phyloP scores from a whole-genome alignment of 2,329 filamentous ascomycete species.

The Pseudocercospora vitis region DNA sequence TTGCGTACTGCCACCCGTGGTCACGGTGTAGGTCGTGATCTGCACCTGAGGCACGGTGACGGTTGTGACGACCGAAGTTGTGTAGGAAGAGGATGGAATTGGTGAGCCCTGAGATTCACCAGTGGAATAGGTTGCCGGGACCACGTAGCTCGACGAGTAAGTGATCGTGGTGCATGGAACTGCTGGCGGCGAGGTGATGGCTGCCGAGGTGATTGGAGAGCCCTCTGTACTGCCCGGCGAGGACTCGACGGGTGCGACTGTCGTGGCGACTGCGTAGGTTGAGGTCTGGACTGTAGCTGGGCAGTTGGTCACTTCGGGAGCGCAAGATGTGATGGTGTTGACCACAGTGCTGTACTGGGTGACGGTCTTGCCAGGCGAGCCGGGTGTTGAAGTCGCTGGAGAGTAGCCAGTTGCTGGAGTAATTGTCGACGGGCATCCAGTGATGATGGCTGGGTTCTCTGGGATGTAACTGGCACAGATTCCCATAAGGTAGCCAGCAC shows the following conservation, averaged over 20 bases:
- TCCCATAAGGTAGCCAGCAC: conserved; percentile 82
- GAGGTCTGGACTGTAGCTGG: conserved; percentile 29
- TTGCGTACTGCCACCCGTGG: conserved; percentile 17
- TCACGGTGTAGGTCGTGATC: conserved; percentile 27
- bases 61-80: conserved; percentile 40
- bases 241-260: conserved; percentile 15
- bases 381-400: conserved; percentile 17
- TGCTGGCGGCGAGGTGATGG: conserved; percentile 23
- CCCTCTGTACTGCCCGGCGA: conserved; percentile 16
- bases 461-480: conserved; percentile 77
- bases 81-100: conserved; percentile 36
- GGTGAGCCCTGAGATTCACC: conserved; percentile 36
- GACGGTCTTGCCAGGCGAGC: conserved; percentile 21
- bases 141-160: conserved; percentile 39
- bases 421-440: conserved; percentile 64
- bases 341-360: conserved; percentile 31
- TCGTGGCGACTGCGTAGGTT: conserved; percentile 24
- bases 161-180: conserved; percentile 44
- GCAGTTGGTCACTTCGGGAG: conserved; percentile 41
- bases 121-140: conserved; percentile 41
- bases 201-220: conserved; percentile 18
- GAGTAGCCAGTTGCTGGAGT: conserved; percentile 43
- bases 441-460: conserved; percentile 82
- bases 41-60: conserved; percentile 47
- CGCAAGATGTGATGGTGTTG: conserved; percentile 45